Base-by-base conservation (phyloP, 768 basidiomycete species). In the Sarcodon aspratus region DNA sequence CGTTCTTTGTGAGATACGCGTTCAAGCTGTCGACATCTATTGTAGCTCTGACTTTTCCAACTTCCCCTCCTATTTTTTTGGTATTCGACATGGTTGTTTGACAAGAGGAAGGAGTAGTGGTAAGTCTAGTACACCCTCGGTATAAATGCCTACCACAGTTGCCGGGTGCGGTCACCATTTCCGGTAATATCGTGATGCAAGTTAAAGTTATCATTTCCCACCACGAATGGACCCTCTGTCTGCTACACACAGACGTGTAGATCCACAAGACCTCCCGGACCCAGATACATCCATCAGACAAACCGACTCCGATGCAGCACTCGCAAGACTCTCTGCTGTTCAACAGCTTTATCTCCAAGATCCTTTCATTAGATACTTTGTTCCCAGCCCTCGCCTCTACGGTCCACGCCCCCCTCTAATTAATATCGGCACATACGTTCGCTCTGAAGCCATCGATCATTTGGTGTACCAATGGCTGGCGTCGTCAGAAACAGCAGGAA, bases 401-500 rank as follows among this genome's bases (percentile, higher is more conserved):
- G 72, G 75, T 2, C 49, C 63, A 3, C 73, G 85, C 1, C 83
- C 93, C 1, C 95, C 94, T 0, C 65, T 98, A 57, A 98, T 98
- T 71, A 98, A 98, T 62, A 72, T 95, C 38, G 96, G 96, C 13
- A 99, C 96, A 1, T 88, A 85, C 56, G 79, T 95, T 50, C 78
- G 95, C 50, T 80, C 87, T 0, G 70, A 75, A 48, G 88, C 80
- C 6, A 78, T 98, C 35, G 96, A 96, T 57, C 64, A 66, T 36
- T 76, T 95, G 10, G 79, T 94, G 0, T 65, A 78, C 31, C 64
- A 70, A 43, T 93, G 86, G 75, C 55, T 91, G 17, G 62, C 68
- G 13, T 56, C 72, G 13, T 70, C 74, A 1, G 59, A 63, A 37
- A 59, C 57, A 17, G 68, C 68, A 8, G 71, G 65, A n/a, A 71